A percentile compares a stretch with the other conserved stretches of the same genome.
Evolutionary conservation across 768 basidiomycete species (phyloP).

Genomic region (Hypholoma fasciculare): DNA sequence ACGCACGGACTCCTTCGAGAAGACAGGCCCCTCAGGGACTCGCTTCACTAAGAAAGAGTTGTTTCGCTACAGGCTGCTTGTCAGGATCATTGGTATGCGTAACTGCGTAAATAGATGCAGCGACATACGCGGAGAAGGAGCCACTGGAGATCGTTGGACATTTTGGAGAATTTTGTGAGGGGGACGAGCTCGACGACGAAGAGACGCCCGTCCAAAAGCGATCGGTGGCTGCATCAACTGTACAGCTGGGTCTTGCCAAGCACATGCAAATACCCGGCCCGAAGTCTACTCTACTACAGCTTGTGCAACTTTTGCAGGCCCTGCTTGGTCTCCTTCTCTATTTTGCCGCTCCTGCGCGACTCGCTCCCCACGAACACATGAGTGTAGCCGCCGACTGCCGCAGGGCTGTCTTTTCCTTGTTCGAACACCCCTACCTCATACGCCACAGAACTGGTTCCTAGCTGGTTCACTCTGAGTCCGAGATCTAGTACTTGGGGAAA

Average conservation of each 20-base stretch:
- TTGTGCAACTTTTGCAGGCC: constrained; percentile 46
- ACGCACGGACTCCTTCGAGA: constrained; percentile 84
- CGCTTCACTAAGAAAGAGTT: constrained; percentile 88
- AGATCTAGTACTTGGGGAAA: constrained; percentile 74
- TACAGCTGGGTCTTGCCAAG: constrained; percentile 34
- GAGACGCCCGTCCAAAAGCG: constrained; percentile 11
- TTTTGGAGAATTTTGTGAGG: constrained; percentile 39
- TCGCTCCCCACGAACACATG: constrained; percentile 79
- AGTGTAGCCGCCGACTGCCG: constrained; percentile 64
- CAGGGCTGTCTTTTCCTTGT: constrained; percentile 37
- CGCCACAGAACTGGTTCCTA: constrained; percentile 74
- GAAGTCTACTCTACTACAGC: neutral
- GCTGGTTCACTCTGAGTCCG: constrained; percentile 63
- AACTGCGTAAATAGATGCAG: neutral
- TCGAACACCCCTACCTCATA: constrained; percentile 82
- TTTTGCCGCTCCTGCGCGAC: constrained; percentile 55
- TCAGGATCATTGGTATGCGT: neutral
- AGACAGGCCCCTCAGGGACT: constrained; percentile 67
- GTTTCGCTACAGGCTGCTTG: constrained; percentile 51
- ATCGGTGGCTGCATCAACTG: constrained; percentile 39
- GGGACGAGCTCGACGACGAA: constrained; percentile 20
- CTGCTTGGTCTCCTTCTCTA: constrained; percentile 38
- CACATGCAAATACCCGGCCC: constrained; percentile 25
- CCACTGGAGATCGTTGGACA: constrained; percentile 94
- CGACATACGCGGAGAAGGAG: constrained; percentile 80